Conservation (phyloP, 805 yeast species). For the Saccharomycopsis amapae region DNA sequence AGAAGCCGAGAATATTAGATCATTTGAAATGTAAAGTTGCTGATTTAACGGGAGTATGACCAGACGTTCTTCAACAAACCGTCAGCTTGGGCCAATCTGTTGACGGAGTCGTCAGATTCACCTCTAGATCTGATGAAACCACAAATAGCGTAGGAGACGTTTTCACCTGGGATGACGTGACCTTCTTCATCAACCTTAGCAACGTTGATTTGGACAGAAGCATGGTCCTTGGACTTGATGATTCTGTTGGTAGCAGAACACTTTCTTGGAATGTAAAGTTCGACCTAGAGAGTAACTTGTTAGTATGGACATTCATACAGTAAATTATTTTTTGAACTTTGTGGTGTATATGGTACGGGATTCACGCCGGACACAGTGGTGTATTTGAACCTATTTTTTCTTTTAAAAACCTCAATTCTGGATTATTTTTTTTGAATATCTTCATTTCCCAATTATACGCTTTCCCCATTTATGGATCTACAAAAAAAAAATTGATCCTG, state of each 20-base stretch:
- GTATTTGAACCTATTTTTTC: no score
- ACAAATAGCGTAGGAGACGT: slow-evolving; percentile 91
- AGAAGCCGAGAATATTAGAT: no score
- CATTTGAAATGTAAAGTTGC: not conserved
- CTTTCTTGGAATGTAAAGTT: slow-evolving; percentile 99
- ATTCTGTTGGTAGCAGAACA: slow-evolving; percentile 99
- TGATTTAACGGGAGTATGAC: slow-evolving; percentile 81
- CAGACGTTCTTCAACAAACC: slow-evolving; percentile 96
- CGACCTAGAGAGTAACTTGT: slow-evolving; percentile 56
- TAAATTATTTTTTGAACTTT: no score
- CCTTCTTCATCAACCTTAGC: slow-evolving; percentile 98
- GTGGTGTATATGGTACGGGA: no score
- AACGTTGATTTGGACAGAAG: slow-evolving; percentile 97
- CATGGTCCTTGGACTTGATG: slow-evolving; percentile 99
- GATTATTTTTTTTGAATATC: no score
- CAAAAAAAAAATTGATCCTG: no score
- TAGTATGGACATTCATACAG: no score
- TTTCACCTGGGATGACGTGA: slow-evolving; percentile 82
- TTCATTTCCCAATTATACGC: no score
- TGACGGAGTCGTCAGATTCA: slow-evolving; percentile 98
- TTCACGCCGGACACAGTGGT: no score
- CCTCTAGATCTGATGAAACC: slow-evolving; percentile 99
- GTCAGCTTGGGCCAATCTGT: slow-evolving; percentile 98
- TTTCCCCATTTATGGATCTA: no score
- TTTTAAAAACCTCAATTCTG: no score